Evolutionary conservation across 2,329 filamentous ascomycete species (phyloP).

Genomic region (Trichoderma semiorbis): DNA sequence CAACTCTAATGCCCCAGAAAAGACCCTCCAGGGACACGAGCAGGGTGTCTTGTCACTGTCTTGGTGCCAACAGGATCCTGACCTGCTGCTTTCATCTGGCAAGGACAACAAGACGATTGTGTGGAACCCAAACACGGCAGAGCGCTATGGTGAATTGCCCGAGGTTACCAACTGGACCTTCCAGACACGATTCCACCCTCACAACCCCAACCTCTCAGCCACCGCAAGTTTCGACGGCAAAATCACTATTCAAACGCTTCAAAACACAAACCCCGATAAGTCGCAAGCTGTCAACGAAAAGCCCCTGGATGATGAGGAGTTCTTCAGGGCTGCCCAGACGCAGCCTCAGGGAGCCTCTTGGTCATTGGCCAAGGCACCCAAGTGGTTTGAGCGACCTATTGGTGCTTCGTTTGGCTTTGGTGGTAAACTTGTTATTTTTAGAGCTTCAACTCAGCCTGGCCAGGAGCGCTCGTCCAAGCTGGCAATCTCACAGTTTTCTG

Average conservation of each 20-base stretch:
- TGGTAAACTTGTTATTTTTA: conserved; percentile 81
- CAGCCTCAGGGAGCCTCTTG: conserved; percentile 90
- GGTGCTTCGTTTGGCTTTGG: conserved; percentile 94
- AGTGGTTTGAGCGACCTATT: conserved; percentile 81
- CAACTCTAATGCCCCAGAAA: conserved; percentile 92
- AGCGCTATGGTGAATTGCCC: conserved; percentile 85
- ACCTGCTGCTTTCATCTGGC: conserved; percentile 85
- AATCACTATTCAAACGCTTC: conserved; percentile 87
- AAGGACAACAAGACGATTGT: conserved; percentile 95
- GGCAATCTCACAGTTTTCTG: conserved; percentile 80
- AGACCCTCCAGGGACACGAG: conserved; percentile 85
- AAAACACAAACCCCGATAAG: conserved; percentile 83
- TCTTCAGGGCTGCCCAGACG: conserved; percentile 89
- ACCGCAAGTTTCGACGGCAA: conserved; percentile 97
- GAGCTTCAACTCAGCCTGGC: conserved; percentile 54
- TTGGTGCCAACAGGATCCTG: conserved; percentile 89
- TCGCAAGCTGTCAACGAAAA: conserved; percentile 64
- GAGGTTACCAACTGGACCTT: conserved; percentile 99
- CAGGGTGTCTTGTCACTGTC: conserved; percentile 90
- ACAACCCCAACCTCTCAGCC: conserved; percentile 86
- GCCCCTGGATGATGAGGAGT: conserved; percentile 84
- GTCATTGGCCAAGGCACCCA: conserved; percentile 78
- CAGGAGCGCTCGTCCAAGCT: conserved; percentile 72
- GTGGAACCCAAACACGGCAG: conserved; percentile 93
- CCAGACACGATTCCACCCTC: conserved; percentile 88